Conservation (phyloP, 805 yeast genomes). For the Teunomyces atbi region DNA sequence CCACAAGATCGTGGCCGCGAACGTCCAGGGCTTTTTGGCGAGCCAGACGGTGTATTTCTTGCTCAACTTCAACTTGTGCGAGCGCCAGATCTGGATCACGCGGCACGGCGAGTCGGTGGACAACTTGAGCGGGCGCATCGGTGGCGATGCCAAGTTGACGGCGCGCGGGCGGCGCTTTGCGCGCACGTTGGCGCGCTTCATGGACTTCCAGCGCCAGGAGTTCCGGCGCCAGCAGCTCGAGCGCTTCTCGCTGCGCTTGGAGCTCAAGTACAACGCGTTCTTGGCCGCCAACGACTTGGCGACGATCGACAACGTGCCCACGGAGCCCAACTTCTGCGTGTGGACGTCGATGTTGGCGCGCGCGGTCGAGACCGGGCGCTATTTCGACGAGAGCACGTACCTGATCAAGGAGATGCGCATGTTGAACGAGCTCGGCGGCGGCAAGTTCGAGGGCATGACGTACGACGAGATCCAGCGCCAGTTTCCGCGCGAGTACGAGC, state of each 20-base stretch:
- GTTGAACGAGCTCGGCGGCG: conserved; percentile 93
- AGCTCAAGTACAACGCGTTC: conserved; percentile 38
- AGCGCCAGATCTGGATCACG: conserved; percentile 91
- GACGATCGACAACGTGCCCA: conserved; percentile 31
- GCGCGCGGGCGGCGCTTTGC: conserved; percentile 76
- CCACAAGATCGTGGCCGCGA: conserved; percentile 86
- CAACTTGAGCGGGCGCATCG: conserved; percentile 81
- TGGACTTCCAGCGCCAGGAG: conserved; percentile 64
- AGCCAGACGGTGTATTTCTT: conserved; percentile 91
- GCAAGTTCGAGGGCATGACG: conserved; percentile 89
- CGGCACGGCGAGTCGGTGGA: conserved; percentile 93
- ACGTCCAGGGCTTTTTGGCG: conserved; percentile 82
- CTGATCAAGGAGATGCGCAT: conserved; percentile 86
- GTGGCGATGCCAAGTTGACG: conserved; percentile 86
- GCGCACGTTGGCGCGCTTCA: conserved; percentile 68
- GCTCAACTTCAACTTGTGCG: conserved; percentile 76
- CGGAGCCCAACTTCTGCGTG: conserved; percentile 78
- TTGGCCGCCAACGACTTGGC: conserved; percentile 24
- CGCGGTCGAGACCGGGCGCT: conserved; percentile 72
- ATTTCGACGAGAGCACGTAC: conserved; percentile 70
- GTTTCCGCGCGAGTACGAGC: conserved; percentile 75
- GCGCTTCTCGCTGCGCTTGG: conserved; percentile 46
- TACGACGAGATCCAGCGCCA: conserved; percentile 75
- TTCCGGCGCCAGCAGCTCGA: conserved; percentile 65
- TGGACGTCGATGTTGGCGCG: conserved; percentile 90